phyloP scores from a whole-genome alignment of 2,329 filamentous ascomycete genomes.

The Neoascochyta sp. region DNA sequence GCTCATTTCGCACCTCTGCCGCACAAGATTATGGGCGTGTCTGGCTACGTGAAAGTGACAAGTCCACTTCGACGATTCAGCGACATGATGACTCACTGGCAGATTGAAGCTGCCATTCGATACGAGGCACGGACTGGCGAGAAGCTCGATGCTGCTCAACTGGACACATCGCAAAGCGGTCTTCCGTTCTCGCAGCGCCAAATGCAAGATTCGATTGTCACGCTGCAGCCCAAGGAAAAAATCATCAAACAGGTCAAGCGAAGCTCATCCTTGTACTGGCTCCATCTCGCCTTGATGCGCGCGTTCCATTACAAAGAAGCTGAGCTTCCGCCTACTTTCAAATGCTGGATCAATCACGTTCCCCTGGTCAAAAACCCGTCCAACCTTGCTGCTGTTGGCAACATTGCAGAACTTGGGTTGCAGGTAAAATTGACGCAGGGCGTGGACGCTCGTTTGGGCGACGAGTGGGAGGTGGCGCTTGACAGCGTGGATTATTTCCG shows the following conservation, averaged over 20 bases:
- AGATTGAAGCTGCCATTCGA: conserved; percentile 60
- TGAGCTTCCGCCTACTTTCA: conserved; percentile 48
- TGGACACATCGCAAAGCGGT: conserved; percentile 36
- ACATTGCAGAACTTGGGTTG: conserved; percentile 18
- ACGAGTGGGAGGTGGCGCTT: conserved; percentile 47
- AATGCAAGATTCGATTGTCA: conserved; percentile 49
- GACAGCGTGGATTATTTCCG: conserved; percentile 36
- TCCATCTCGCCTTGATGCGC: conserved; percentile 53
- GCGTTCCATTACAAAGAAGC: conserved; percentile 55
- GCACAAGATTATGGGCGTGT: conserved; percentile 51
- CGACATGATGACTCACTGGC: conserved; percentile 61
- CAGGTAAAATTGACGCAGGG: conserved; percentile 10
- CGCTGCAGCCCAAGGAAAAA: conserved; percentile 43
- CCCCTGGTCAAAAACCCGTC: conserved; percentile 3
- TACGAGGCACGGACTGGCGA: conserved; percentile 50
- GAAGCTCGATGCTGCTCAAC: conserved; percentile 34
- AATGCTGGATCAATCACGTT: conserved; percentile 23
- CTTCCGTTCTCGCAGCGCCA: conserved; percentile 51
- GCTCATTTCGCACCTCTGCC: conserved; percentile 47
- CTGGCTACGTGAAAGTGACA: conserved; percentile 56
- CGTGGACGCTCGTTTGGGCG: conserved; percentile 33
- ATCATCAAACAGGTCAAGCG: conserved; percentile 41
- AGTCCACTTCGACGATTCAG: conserved; percentile 59
- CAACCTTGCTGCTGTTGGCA: conserved; percentile 7
- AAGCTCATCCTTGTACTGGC: conserved; percentile 48